Conservation (phyloP, 768 basidiomycete genomes). For the Lactarius hengduanensis region DNA sequence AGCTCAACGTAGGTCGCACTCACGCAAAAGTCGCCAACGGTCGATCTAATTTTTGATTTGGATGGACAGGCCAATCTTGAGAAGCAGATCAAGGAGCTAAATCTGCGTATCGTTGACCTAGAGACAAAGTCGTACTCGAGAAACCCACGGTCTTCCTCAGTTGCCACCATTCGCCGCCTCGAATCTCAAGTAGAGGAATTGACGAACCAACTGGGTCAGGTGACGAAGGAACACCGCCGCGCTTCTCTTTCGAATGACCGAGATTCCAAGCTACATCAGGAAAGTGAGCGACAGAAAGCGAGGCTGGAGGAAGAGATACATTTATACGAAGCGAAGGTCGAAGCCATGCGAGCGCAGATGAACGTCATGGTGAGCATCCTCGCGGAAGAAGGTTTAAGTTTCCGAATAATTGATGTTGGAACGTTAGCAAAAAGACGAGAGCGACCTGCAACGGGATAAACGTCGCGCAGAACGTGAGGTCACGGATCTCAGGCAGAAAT, state of each 20-base stretch:
- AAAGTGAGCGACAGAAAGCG: conserved; percentile 58
- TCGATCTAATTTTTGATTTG: conserved; percentile 20
- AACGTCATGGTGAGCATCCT: conserved; percentile 54
- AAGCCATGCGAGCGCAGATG: conserved; percentile 55
- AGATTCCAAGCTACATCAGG: conserved; percentile 52
- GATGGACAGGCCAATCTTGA: conserved; percentile 67
- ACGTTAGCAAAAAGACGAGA: conserved; percentile 66
- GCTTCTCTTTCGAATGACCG: conserved; percentile 42
- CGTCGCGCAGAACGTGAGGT: conserved; percentile 77
- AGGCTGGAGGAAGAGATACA: conserved; percentile 68
- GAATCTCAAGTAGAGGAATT: conserved; percentile 76
- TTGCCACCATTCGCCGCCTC: conserved; percentile 51
- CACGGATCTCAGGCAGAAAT: conserved; percentile 67
- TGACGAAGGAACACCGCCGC: conserved; percentile 45
- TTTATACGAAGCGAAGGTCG: conserved; percentile 56
- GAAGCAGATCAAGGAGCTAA: conserved; percentile 82
- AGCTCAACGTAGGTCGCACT: conserved; percentile 57
- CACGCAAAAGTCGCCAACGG: conserved; percentile 22
- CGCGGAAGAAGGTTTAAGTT: background rate
- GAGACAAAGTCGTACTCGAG: conserved; percentile 70
- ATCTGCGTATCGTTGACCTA: conserved; percentile 77
- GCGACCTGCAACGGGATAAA: conserved; percentile 64
- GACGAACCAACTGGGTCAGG: conserved; percentile 54
- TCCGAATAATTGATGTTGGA: conserved; percentile 11
- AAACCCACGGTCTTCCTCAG: conserved; percentile 42